Conservation (phyloP, 495 filamentous ascomycete species). For the Thozetella sp. region DNA sequence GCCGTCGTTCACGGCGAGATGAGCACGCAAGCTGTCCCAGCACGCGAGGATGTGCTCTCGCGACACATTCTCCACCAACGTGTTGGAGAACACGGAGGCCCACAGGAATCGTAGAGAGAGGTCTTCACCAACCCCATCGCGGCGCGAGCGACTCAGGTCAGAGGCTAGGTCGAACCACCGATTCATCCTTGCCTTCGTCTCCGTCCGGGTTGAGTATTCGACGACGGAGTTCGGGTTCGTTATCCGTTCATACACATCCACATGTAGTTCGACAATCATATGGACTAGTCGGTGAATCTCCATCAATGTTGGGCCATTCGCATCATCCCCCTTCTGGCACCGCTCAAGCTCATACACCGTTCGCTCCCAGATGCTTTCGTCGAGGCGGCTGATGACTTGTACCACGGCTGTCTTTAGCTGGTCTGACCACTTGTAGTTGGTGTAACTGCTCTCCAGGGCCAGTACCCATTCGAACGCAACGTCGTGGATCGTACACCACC, state of each 20-base stretch:
- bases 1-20: constrained; percentile 33
- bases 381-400: constrained; percentile 65
- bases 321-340: constrained; percentile 19
- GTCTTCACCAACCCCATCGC: constrained; percentile 35
- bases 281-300: constrained; percentile 64
- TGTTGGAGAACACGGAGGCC: constrained; percentile 77
- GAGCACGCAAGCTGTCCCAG: constrained; percentile 66
- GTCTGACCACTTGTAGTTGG: constrained; percentile 68
- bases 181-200: constrained; percentile 69
- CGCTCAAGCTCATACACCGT: constrained; percentile 44
- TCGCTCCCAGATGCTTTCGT: constrained; percentile 67
- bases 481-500: constrained; percentile 63
- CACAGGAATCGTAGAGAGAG: constrained; percentile 74
- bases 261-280: constrained; percentile 83
- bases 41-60: constrained; percentile 80
- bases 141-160: constrained; percentile 52
- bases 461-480: constrained; percentile 67
- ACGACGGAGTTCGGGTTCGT: constrained; percentile 75
- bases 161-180: constrained; percentile 77
- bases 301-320: constrained; percentile 15
- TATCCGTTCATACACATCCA: constrained; percentile 80
- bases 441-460: constrained; percentile 63
- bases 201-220: constrained; percentile 53
- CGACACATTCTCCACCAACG: constrained; percentile 64
- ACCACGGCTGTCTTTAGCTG: constrained; percentile 70